Evolutionary conservation across 306 rosid species (phyloP).

Genomic region (Lathyrus tuberosus): DNA sequence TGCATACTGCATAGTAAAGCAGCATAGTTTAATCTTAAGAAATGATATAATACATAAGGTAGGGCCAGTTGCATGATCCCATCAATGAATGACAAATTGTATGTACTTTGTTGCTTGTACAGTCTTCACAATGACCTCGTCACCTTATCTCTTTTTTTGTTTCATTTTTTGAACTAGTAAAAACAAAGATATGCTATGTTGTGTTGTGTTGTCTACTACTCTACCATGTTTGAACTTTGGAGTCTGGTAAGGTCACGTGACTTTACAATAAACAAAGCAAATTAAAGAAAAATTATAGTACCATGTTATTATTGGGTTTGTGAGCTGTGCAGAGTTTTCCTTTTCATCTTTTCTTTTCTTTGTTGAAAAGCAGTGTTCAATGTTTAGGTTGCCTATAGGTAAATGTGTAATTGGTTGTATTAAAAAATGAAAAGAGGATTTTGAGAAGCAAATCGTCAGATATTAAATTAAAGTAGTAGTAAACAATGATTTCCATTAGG

Average conservation of each 20-base stretch:
- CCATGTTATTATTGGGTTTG: background rate
- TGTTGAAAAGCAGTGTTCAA: background rate
- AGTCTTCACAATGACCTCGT: constrained; percentile 22
- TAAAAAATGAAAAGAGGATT: background rate
- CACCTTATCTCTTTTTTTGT: constrained; percentile 27
- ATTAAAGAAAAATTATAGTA: background rate
- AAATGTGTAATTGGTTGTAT: background rate
- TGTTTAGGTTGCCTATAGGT: background rate
- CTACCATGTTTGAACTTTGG: constrained; percentile 29
- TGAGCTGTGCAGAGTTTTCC: background rate
- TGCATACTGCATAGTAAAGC: background rate
- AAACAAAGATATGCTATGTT: too few relatives aligned
- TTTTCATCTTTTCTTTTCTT: background rate
- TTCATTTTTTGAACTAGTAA: constrained; percentile 21
- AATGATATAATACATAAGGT: constrained; percentile 29
- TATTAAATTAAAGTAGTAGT: too few relatives aligned
- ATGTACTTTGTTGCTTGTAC: constrained; percentile 35
- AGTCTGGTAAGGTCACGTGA: constrained; percentile 34
- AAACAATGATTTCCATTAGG: background rate
- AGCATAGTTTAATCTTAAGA: background rate
- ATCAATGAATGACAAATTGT: constrained; percentile 32
- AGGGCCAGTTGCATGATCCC: constrained; percentile 35
- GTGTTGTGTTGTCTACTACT: constrained; percentile 23
- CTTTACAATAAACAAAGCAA: background rate
- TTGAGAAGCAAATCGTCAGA: background rate